phyloP scores from a whole-genome alignment of 1,139 yeast genomes.

The Kazachstania sp. region DNA sequence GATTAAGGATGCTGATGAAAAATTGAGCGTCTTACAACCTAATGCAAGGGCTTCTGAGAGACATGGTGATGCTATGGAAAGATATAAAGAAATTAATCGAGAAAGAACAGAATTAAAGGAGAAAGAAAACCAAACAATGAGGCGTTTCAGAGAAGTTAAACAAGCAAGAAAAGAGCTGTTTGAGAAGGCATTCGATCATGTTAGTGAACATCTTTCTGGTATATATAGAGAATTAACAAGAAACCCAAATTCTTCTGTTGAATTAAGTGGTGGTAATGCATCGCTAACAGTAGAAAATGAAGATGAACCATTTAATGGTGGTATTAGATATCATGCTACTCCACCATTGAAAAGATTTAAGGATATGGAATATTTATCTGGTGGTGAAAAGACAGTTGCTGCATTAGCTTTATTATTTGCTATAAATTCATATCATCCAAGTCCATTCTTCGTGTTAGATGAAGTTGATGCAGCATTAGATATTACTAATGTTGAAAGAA shows the following conservation, averaged over 20 bases:
- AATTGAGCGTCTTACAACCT: slow-evolving; percentile 60
- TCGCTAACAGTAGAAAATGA: slow-evolving; percentile 79
- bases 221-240: slow-evolving; percentile 86
- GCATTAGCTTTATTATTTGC: slow-evolving; percentile 90
- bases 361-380: slow-evolving; percentile 88
- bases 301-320: slow-evolving; percentile 79
- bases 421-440: slow-evolving; percentile 81
- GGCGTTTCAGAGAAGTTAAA: slow-evolving; percentile 53
- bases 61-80: slow-evolving; percentile 57
- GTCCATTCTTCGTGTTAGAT: slow-evolving; percentile 92
- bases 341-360: slow-evolving; percentile 93
- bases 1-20: slow-evolving; percentile 47
- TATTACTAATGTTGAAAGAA: slow-evolving; percentile 72
- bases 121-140: slow-evolving; percentile 48
- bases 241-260: slow-evolving; percentile 40
- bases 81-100: slow-evolving; percentile 51
- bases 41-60: slow-evolving; percentile 76
- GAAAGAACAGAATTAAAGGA: slow-evolving; percentile 60
- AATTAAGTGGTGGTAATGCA: slow-evolving; percentile 89
- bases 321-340: slow-evolving; percentile 87
- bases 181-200: slow-evolving; percentile 67
- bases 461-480: slow-evolving; percentile 98
- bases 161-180: slow-evolving; percentile 53
- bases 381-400: slow-evolving; percentile 96
- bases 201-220: slow-evolving; percentile 60